Percentiles rank a stretch among this genome's conserved stretches.
These are phyloP conservation scores for Leccinum angustisporum DNA, from an alignment of 1,284 basidiomycete species.

Conservation along the genomic window DNA sequence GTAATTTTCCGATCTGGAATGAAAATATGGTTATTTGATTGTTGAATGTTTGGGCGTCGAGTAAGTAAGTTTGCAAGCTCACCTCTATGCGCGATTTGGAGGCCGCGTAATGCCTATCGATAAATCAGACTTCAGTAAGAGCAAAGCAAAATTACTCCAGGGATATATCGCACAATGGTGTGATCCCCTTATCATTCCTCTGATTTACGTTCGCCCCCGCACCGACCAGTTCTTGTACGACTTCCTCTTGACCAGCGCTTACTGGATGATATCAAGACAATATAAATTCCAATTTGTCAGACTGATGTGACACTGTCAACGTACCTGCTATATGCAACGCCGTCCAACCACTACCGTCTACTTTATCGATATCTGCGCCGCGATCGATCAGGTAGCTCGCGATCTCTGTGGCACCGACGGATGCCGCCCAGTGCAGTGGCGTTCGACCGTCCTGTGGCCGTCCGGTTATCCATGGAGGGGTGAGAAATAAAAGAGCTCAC, in stretches of 20 bases:
- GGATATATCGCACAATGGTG: slow-evolving; percentile 68
- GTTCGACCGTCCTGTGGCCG: slow-evolving; percentile 77
- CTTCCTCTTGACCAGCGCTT: slow-evolving; percentile 77
- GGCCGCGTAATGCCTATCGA: slow-evolving; percentile 85
- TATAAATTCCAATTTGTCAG: not conserved
- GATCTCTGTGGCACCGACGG: slow-evolving; percentile 70
- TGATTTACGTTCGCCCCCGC: slow-evolving; percentile 84
- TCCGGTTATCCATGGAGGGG: slow-evolving; percentile 2
- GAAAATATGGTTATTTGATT: slow-evolving; percentile 7
- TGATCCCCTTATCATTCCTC: slow-evolving; percentile 84
- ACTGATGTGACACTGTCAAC: slow-evolving; percentile 8
- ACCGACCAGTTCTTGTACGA: slow-evolving; percentile 79
- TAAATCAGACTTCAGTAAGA: slow-evolving; percentile 4
- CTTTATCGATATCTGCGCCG: slow-evolving; percentile 68
- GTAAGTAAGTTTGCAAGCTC: slow-evolving; percentile 3
- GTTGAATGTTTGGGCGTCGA: not conserved
- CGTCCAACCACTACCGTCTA: slow-evolving; percentile 82
- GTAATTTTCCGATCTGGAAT: slow-evolving; percentile 77
- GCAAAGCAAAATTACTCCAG: slow-evolving; percentile 5
- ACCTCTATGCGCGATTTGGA: slow-evolving; percentile 90
- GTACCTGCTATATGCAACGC: slow-evolving; percentile 85
- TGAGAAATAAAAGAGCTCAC: slow-evolving; percentile 41
- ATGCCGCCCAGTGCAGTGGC: slow-evolving; percentile 87
- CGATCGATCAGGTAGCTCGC: slow-evolving; percentile 73
- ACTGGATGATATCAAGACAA: slow-evolving; percentile 42